A percentile compares a stretch with the other conserved stretches of the same genome.
phyloP scores from a whole-genome alignment of 2,329 filamentous ascomycete genomes.

The Metarhizium humberi region DNA sequence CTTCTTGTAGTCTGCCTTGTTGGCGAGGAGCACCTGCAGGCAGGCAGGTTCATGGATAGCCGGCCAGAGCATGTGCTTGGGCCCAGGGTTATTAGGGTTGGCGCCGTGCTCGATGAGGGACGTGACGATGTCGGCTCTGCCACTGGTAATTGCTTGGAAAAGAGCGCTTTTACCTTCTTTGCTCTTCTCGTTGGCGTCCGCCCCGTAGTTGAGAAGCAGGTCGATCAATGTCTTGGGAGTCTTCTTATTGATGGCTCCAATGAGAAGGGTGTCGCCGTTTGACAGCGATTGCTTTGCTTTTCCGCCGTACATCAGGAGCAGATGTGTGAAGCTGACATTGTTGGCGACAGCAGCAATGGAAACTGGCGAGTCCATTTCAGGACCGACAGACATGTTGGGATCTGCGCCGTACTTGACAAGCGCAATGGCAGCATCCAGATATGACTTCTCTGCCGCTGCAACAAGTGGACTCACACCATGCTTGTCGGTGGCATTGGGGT shows the following conservation, averaged over 20 bases:
- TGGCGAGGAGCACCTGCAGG: conserved; percentile 46
- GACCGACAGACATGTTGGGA: conserved; percentile 40
- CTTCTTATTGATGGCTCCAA: conserved; percentile 50
- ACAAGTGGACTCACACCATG: conserved; percentile 42
- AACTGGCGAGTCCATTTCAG: conserved; percentile 46
- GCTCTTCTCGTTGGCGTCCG: conserved; percentile 50
- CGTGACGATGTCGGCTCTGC: conserved; percentile 46
- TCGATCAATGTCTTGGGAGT: conserved; percentile 46
- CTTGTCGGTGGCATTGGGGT: conserved; percentile 42
- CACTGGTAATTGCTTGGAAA: conserved; percentile 49
- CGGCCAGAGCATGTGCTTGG: conserved; percentile 61
- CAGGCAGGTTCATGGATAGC: conserved; percentile 49
- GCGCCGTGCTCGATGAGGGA: conserved; percentile 45
- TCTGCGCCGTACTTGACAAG: conserved; percentile 58
- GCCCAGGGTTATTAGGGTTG: conserved; percentile 58
- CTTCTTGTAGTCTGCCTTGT: conserved; percentile 52
- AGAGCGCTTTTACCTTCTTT: conserved; percentile 53
- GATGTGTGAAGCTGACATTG: conserved; percentile 46
- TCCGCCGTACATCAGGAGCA: conserved; percentile 53
- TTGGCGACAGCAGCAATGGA: conserved; percentile 39
- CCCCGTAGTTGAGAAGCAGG: conserved; percentile 49
- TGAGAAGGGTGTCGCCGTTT: conserved; percentile 52
- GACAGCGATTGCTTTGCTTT: conserved; percentile 43
- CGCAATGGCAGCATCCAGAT: conserved; percentile 45
- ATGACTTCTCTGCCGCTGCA: conserved; percentile 40